These are phyloP conservation scores for Penicillium griseofulvum DNA, from an alignment of 2,329 filamentous ascomycete species.

Conservation along the genomic window DNA sequence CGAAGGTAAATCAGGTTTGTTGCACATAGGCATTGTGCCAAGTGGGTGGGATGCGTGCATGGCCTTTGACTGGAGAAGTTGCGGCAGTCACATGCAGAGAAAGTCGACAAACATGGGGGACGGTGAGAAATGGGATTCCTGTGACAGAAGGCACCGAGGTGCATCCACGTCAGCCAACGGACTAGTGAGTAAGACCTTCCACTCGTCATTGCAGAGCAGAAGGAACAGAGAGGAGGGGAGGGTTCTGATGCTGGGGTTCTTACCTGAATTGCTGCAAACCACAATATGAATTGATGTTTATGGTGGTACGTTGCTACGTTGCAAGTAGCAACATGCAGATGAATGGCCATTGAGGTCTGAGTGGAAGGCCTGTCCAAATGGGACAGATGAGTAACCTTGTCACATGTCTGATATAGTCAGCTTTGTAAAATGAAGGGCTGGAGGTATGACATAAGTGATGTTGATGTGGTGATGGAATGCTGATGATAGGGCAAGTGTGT, in stretches of 20 bases:
- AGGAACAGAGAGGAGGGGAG: neutral
- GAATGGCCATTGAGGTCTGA: neutral
- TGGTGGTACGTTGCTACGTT: neutral
- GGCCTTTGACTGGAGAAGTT: no score
- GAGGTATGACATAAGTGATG: neutral
- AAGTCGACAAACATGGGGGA: neutral
- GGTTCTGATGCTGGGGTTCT: neutral
- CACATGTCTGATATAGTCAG: neutral
- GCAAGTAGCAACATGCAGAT: neutral
- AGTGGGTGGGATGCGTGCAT: no score
- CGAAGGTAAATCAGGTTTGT: no score
- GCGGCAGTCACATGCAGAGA: neutral
- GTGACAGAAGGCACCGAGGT: neutral
- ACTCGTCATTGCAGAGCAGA: neutral
- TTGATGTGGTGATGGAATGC: neutral
- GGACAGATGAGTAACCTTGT: neutral
- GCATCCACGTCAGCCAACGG: neutral
- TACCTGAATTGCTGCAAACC: neutral
- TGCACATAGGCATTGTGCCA: no score
- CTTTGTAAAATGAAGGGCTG: neutral
- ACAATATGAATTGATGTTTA: neutral
- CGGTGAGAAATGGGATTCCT: neutral
- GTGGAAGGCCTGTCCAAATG: neutral
- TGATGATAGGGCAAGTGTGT: neutral
- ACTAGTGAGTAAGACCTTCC: neutral